Base-by-base conservation (phyloP, 2,329 filamentous ascomycete species). In the Pseudovirgaria hyperparasitica region DNA sequence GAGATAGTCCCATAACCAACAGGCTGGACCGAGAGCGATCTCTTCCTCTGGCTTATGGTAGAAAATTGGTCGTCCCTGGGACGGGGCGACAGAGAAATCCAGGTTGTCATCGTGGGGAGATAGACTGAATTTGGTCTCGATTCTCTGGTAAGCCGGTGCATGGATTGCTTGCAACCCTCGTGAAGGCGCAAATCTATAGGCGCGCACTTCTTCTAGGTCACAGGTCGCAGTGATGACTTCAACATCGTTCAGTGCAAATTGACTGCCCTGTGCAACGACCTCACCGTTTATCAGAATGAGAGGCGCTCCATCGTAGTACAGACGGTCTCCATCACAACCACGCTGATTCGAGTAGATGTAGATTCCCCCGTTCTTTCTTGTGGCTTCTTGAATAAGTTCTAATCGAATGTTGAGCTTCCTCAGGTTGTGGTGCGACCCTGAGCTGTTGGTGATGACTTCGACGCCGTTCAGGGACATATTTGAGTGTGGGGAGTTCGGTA, bases 361-460 rank as follows among this genome's bases (percentile, higher is more conserved):
- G 7, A 74, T 55, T 14, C 71, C 71, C 4, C 70, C 70, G 13
- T 56, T 59, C 41, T 75, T 76, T 6, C 64, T 57, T 0, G 77
- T 82, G 1, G 72, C 73, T 39, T 80, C 67, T 2, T 60, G 57
- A 28, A 84, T 82, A 5, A 85, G 54, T 5, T 70, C 63, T 16
- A 84, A 55, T 2, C 75, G 58, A 0, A 60, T 69, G 31, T 76
- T 56, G 1, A 84, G 63, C 47, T 84, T 84, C 11, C 73, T 60
- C 6, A 82, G 53, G 38, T 73, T 67, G 41, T 73, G 71, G 46
- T 87, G 81, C 9, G 64, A 72, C 5, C 73, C 79, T 28, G 65
- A 73, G 3, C 65, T 72, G 49, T 87, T 87, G 6, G 44, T 46
- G 35, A 81, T 67, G 29, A 84, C 73, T 42, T 82, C 81, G 5